Base-by-base conservation (phyloP, 352 stramenopile species). In the Elongisporangium prolatum region DNA sequence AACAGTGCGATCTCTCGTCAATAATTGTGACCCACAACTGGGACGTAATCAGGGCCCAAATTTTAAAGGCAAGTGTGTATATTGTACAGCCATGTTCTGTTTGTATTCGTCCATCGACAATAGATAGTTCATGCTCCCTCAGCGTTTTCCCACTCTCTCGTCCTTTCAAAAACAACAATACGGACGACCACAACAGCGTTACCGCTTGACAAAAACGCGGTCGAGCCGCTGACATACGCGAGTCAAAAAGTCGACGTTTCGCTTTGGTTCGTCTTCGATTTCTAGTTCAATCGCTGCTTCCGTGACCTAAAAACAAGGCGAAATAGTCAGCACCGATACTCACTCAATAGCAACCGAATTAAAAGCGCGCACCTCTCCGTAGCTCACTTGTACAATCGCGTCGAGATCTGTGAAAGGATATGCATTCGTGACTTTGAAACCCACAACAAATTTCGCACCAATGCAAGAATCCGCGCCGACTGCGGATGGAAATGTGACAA, bases 331-430 rank as follows among this genome's bases (percentile, higher is more conserved):
- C 21, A 49, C 28, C 52, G 37, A 51, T 37, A 14, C 13, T 51
- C 52, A 55, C 20, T 3, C 8, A 24, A 4, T n/a, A 20, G 13
- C 61, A 0, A 25, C 50, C 0, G 13, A 54, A 54, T 48, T 16
- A 60, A 24, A 44, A 44, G 5, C 34, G 34, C 77, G 52, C 65
- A 91, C 82, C 74, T 74, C 52, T 67, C 80, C 82, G 24, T 82
- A 75, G 18, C 54, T 47, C 18, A 87, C 67, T 21, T 75, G 62
- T 37, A 88, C 63, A 38, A 54, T 48, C 16, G 65, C 71, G n/a
- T 82, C 67, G 34, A 71, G 76, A 48, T 77, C 69, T 6, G 72
- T 80, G 54, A 77, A 87, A 0, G 82, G 82, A 57, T 80, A 88
- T 21, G 66, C 60, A 11, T 72, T 62, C 20, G 73, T 55, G 9